These are phyloP conservation scores for Trypanosoma mega DNA, from an alignment of 208 protist species.

Conservation along the genomic window DNA sequence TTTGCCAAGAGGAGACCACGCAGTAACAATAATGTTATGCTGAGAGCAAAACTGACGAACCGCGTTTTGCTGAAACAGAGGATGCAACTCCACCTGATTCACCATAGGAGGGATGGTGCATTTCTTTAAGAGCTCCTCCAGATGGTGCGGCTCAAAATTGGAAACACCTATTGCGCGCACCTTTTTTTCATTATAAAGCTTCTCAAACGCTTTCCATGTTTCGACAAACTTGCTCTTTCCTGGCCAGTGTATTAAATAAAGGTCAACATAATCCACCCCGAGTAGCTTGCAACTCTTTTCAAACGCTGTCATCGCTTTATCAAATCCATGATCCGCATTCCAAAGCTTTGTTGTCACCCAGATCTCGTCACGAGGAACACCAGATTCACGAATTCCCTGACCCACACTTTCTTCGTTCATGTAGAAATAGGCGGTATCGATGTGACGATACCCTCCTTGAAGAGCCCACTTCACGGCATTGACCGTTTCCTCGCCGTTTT, in stretches of 20 bases:
- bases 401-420: constrained; percentile 77
- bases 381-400: constrained; percentile 45
- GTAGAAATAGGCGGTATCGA: constrained; percentile 86
- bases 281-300: constrained; percentile 79
- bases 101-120: constrained; percentile 78
- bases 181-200: constrained; percentile 62
- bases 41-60: constrained; percentile 70
- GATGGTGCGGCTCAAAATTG: constrained; percentile 77
- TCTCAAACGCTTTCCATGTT: constrained; percentile 69
- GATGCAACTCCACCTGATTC: constrained; percentile 93
- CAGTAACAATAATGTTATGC: constrained; percentile 75
- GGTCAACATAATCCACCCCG: constrained; percentile 93
- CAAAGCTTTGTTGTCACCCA: constrained; percentile 92
- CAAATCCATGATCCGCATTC: constrained; percentile 62
- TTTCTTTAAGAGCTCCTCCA: constrained; percentile 57
- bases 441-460: constrained; percentile 79
- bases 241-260: constrained; percentile 97
- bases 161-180: constrained; percentile 89
- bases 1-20: constrained; percentile 82
- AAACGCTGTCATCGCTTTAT: constrained; percentile 62
- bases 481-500: constrained; percentile 42
- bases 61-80: constrained; percentile 51
- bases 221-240: constrained; percentile 49
- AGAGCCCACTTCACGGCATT: constrained; percentile 52
- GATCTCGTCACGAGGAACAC: constrained; percentile 80